Base-by-base conservation (phyloP, 345 rosid genomes). In the Salix suchowensis region DNA sequence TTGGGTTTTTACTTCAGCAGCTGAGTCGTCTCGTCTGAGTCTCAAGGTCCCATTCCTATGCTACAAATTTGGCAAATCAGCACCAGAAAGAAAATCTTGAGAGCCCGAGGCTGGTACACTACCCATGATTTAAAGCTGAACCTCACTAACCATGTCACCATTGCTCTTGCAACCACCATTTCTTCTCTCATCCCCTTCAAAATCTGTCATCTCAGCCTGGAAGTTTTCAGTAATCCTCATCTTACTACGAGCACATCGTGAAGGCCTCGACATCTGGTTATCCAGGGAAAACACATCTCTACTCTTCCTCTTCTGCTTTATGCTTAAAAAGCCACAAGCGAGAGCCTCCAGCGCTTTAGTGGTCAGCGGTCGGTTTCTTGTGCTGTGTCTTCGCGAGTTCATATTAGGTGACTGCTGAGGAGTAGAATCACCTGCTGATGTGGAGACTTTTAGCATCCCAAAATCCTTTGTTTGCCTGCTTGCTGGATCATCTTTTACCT, bases 301-400 rank as follows among this genome's bases (percentile, higher is more conserved):
- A 75, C 71, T 75, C 71, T 87, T 87, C 55, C 88, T 78, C 82
- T 90, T 90, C 79, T 75, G 86, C 55, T 77, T 84, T 16, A 88
- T 68, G 83, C 80, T 83, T 67, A 85, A 72, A 77, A 79, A 84
- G 68, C 90, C 91, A 4, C 77, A 85, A 55, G 88, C 91, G 67
- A 88, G 78, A 81, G 94, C 89, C 84, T 90, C 94, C 76, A 90
- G 73, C 18, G 89, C 91, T 76, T 81, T 90, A 39, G 86, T 68
- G 61, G 94, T 88, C 69, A 78, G 75, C 0, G 91, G 94, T 36
- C 90, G 82, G 78, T 70, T 85, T 77, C 91, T 86, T 50, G 87
- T 83, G 77, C 90, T 88, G 58, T 86, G 86, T 76, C 94, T 88
- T 24, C 85, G 86, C 50, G 37, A 42, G 60, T 72, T 84, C 79